phyloP scores from a whole-genome alignment of 2,329 filamentous ascomycete genomes.

The Akanthomyces muscarius region DNA sequence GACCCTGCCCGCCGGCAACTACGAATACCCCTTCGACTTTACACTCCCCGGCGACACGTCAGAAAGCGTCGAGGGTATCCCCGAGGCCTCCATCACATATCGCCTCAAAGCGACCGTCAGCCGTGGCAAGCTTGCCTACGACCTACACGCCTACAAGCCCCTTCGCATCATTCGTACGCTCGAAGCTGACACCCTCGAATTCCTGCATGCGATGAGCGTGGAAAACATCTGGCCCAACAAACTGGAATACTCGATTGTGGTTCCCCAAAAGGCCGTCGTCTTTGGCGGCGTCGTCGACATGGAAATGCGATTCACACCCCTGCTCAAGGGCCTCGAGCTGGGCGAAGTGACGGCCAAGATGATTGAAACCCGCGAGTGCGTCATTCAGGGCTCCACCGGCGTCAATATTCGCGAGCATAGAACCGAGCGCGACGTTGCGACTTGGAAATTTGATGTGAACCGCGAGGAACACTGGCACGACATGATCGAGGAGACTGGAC shows the following conservation, averaged over 20 bases:
- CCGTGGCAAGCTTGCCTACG: conserved; percentile 82
- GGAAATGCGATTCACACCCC: conserved; percentile 80
- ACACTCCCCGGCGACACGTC: conserved; percentile 67
- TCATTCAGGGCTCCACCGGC: conserved; percentile 43
- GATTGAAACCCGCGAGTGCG: conserved; percentile 71
- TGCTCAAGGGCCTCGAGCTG: conserved; percentile 83
- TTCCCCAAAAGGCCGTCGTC: conserved; percentile 89
- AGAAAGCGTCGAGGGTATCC: conserved; percentile 87
- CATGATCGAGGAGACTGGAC: conserved; percentile 62
- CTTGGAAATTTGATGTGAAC: conserved; percentile 52
- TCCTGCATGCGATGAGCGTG: conserved; percentile 86
- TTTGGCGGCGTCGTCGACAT: conserved; percentile 84
- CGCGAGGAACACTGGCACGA: conserved; percentile 64
- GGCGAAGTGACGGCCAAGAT: conserved; percentile 79
- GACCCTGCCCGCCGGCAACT: conserved; percentile 67
- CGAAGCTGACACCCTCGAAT: conserved; percentile 70
- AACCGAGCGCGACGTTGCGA: conserved; percentile 59
- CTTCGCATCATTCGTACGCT: conserved; percentile 74
- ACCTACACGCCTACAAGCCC: conserved; percentile 75
- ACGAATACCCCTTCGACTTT: conserved; percentile 77
- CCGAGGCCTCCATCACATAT: conserved; percentile 84
- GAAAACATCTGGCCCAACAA: conserved; percentile 99
- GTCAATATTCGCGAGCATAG: conserved; percentile 55
- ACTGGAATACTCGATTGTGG: conserved; percentile 89
- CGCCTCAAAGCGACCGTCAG: conserved; percentile 86